Conservation (phyloP, 1,284 basidiomycete species). For the Ceratobasidium sp. region DNA sequence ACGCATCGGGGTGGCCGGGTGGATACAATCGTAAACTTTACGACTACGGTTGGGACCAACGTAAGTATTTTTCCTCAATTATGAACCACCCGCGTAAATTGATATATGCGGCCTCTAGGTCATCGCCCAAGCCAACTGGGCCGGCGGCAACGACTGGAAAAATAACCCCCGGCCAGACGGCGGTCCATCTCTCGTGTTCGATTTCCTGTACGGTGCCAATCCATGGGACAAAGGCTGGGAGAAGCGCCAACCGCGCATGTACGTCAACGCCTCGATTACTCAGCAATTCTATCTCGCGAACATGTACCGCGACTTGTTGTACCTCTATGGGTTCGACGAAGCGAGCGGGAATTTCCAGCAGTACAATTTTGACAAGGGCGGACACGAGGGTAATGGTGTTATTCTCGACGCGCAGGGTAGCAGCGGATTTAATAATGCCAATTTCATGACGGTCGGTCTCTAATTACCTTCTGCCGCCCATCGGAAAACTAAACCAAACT, state of each 20-base stretch:
- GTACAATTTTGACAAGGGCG: slow-evolving; percentile 64
- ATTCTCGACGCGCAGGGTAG: slow-evolving; percentile 67
- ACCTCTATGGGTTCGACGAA: slow-evolving; percentile 64
- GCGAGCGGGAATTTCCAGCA: slow-evolving; percentile 67
- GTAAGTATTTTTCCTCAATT: slow-evolving; percentile 58
- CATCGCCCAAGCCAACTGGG: slow-evolving; percentile 90
- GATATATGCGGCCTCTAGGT: slow-evolving; percentile 57
- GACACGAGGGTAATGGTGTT: slow-evolving; percentile 64
- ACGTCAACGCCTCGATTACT: slow-evolving; percentile 87
- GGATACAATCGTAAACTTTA: slow-evolving; percentile 68
- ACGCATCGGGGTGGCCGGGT: slow-evolving; percentile 48
- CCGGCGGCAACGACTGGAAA: slow-evolving; percentile 80
- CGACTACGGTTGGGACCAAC: slow-evolving; percentile 92
- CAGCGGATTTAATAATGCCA: slow-evolving; percentile 62
- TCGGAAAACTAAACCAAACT: slow-evolving; percentile 52
- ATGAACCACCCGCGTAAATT: slow-evolving; percentile 5
- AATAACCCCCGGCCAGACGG: slow-evolving; percentile 83
- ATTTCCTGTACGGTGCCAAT: slow-evolving; percentile 76
- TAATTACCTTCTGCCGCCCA: too few species aligned
- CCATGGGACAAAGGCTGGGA: slow-evolving; percentile 65
- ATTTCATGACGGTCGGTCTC: slow-evolving; percentile 61
- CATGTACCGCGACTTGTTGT: slow-evolving; percentile 63
- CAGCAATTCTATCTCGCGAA: slow-evolving; percentile 88
- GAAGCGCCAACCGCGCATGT: slow-evolving; percentile 76
- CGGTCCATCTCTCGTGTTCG: slow-evolving; percentile 69